Conservation (phyloP, 2,329 filamentous ascomycete genomes). For the Magnaporthiopsis poae region DNA sequence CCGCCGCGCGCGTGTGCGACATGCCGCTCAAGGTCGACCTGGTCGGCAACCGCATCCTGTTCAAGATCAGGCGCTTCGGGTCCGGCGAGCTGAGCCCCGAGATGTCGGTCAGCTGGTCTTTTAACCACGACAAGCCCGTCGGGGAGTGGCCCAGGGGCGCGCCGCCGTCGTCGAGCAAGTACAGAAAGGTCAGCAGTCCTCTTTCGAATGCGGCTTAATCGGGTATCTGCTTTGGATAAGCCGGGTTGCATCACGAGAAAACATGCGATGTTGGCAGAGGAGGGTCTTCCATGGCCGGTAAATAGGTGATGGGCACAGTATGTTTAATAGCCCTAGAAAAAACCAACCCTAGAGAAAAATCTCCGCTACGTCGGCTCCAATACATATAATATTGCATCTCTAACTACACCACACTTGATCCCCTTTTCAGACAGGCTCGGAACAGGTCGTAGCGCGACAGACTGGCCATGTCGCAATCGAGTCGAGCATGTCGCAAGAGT, state of each 20-base stretch:
- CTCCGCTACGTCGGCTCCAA: no score
- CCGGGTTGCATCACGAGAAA: no score
- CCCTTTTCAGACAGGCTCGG: no score
- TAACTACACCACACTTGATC: no score
- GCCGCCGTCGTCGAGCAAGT: background rate
- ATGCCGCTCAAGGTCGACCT: background rate
- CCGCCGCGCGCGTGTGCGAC: background rate
- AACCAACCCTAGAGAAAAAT: no score
- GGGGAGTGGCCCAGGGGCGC: background rate
- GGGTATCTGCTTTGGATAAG: no score
- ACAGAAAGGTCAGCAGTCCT: background rate
- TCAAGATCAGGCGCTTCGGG: background rate
- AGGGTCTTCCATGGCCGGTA: no score
- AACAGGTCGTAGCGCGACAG: conserved; percentile 15
- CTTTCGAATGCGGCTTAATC: background rate
- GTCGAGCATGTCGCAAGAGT: conserved; percentile 1
- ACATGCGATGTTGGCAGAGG: no score
- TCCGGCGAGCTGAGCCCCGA: background rate
- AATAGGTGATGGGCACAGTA: no score
- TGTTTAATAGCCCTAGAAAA: no score
- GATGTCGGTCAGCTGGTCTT: background rate
- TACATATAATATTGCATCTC: no score
- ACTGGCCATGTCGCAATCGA: conserved; percentile 14
- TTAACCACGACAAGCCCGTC: background rate
- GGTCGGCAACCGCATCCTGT: background rate